A percentile compares a stretch with the other conserved stretches of the same genome.
phyloP scores from a whole-genome alignment of 2,329 filamentous ascomycete genomes.

The Penicillium griseofulvum region DNA sequence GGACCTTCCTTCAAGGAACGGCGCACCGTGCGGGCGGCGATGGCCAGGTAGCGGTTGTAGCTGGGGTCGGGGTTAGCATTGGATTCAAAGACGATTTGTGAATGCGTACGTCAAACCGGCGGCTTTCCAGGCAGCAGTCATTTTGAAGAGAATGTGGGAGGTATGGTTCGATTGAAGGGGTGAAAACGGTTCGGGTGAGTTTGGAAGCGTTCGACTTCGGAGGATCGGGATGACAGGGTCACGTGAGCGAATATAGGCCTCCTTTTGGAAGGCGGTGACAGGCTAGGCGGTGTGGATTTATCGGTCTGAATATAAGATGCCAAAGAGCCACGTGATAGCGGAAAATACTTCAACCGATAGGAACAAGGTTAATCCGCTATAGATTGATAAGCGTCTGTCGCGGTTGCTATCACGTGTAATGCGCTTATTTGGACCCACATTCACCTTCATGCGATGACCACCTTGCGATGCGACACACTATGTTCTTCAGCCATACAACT shows the following conservation, averaged over 20 bases:
- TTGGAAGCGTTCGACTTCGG: slow-evolving; percentile 36
- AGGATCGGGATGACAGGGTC: slow-evolving; percentile 27
- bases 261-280: not conserved
- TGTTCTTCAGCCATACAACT: not conserved
- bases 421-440: not conserved
- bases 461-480: not conserved
- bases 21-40: slow-evolving; percentile 92
- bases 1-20: slow-evolving; percentile 95
- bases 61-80: slow-evolving; percentile 53
- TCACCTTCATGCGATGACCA: no score
- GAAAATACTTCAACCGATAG: rapidly evolving
- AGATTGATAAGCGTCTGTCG: not conserved
- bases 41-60: slow-evolving; percentile 99
- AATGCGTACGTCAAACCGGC: slow-evolving; percentile 85
- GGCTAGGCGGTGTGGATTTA: not conserved
- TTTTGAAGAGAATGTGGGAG: slow-evolving; percentile 55
- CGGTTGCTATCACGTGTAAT: not conserved
- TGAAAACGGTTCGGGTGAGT: slow-evolving; percentile 31
- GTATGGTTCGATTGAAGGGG: slow-evolving; percentile 30
- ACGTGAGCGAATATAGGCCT: not conserved
- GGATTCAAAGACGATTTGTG: slow-evolving; percentile 2
- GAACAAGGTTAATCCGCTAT: not conserved
- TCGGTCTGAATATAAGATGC: not conserved
- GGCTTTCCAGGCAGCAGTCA: slow-evolving; percentile 98
- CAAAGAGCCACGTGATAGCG: rapidly evolving